Evolutionary conservation across 192 early-diverging fungal genomes (phyloP).

Genomic region (Mortierella claussenii): DNA sequence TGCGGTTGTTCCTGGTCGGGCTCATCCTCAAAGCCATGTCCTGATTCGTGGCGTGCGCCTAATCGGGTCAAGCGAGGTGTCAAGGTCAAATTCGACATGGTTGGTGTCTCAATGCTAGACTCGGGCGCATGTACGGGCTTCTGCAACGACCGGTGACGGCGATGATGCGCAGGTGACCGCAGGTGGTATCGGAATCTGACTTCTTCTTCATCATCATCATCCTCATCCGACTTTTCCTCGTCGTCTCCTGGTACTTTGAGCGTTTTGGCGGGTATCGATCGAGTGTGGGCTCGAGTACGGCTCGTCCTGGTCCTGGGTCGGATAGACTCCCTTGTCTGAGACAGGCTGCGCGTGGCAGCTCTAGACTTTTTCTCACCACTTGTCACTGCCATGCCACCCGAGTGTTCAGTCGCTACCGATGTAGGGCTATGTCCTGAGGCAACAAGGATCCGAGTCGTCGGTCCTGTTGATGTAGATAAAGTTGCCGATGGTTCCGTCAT

Average conservation of each 20-base stretch:
- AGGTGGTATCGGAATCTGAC: conserved; percentile 27
- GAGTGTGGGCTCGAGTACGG: conserved; percentile 27
- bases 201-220: conserved; percentile 46
- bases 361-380: conserved; percentile 27
- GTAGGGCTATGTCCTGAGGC: conserved; percentile 23
- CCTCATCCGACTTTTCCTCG: conserved; percentile 31
- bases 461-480: background rate
- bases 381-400: background rate
- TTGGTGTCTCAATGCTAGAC: background rate
- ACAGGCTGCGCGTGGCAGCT: conserved; percentile 30
- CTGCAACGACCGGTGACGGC: conserved; percentile 23
- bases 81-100: conserved; percentile 7
- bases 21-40: conserved; percentile 40
- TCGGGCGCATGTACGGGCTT: conserved; percentile 4
- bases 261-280: conserved; percentile 27
- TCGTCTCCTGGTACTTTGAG: conserved; percentile 19
- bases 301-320: conserved; percentile 18
- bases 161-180: conserved; percentile 32
- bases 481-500: conserved; percentile 2
- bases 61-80: conserved; percentile 46
- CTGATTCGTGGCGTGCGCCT: conserved; percentile 49
- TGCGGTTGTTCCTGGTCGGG: conserved; percentile 21
- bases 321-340: conserved; percentile 29
- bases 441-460: conserved; percentile 3
- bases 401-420: conserved; percentile 17